Conservation (phyloP, 106 monocot genomes). For the Acanthochlamys bracteata region DNA sequence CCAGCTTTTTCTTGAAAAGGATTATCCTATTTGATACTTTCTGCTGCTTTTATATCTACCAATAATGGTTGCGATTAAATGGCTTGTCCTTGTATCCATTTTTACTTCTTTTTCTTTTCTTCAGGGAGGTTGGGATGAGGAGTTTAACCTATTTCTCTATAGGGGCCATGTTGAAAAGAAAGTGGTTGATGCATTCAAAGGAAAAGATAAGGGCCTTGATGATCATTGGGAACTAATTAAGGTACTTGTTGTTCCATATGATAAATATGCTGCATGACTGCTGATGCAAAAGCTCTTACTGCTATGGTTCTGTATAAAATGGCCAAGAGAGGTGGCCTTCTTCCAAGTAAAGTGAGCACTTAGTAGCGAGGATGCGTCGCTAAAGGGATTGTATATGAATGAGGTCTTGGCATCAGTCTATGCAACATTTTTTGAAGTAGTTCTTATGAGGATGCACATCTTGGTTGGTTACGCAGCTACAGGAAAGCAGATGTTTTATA, state of each 20-base stretch:
- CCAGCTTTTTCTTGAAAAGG: too few relatives aligned
- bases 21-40: background rate
- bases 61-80: background rate
- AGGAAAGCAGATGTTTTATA: too few relatives aligned
- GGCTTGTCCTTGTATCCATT: background rate
- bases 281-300: slow-evolving; percentile 78
- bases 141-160: slow-evolving; percentile 77
- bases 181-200: slow-evolving; percentile 45
- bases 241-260: slow-evolving; percentile 75
- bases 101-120: background rate
- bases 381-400: too few relatives aligned
- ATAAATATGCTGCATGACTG: slow-evolving; percentile 69
- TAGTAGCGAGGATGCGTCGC: too few relatives aligned
- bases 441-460: too few relatives aligned
- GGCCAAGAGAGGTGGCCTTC: slow-evolving; percentile 76
- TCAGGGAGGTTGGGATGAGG: slow-evolving; percentile 96
- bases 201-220: slow-evolving; percentile 76
- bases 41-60: too few relatives aligned
- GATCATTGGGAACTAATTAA: slow-evolving; percentile 93
- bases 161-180: slow-evolving; percentile 46
- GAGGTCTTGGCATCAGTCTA: too few relatives aligned
- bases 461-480: too few relatives aligned
- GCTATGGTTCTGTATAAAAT: slow-evolving; percentile 88
- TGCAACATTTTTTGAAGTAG: too few relatives aligned
- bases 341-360: slow-evolving; percentile 10